Evolutionary conservation across 164 flowering plant species (phyloP).

Genomic region (Berberis vulgaris): DNA sequence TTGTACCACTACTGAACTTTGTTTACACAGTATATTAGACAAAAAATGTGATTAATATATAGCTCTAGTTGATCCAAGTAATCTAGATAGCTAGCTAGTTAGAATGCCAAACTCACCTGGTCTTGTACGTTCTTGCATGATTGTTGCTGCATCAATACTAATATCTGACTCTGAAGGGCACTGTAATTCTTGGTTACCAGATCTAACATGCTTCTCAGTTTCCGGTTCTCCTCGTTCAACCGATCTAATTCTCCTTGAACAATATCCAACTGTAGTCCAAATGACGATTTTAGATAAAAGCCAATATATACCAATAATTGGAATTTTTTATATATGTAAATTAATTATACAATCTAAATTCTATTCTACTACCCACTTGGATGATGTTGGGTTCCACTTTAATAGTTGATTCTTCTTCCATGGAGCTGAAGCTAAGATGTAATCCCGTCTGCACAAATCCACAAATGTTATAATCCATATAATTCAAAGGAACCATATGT

Average conservation of each 20-base stretch:
- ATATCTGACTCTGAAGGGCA: conserved; percentile 27
- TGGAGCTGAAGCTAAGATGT: conserved; percentile 9
- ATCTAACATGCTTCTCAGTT: conserved; percentile 27
- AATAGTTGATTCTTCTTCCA: background rate
- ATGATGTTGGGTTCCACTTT: conserved; percentile 8
- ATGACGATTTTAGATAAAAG: background rate
- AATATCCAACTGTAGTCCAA: conserved; percentile 10
- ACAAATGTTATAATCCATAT: background rate
- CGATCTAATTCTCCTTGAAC: conserved; percentile 21
- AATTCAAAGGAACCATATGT: too few relatives aligned
- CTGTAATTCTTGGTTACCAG: conserved; percentile 24
- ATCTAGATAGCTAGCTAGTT: too few relatives aligned
- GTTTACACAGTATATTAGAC: too few relatives aligned
- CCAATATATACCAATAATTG: background rate
- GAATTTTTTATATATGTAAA: background rate
- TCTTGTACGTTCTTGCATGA: background rate
- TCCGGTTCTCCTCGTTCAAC: conserved; percentile 25
- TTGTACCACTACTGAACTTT: too few relatives aligned
- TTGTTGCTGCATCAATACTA: conserved; percentile 19
- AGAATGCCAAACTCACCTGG: background rate
- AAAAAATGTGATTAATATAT: too few relatives aligned
- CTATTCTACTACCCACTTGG: conserved; percentile 14
- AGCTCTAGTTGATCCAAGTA: too few relatives aligned
- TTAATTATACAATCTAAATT: too few relatives aligned
- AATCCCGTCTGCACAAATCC: conserved; percentile 22